phyloP scores from a whole-genome alignment of 2,329 filamentous ascomycete genomes.

The Leptographium lundbergii region DNA sequence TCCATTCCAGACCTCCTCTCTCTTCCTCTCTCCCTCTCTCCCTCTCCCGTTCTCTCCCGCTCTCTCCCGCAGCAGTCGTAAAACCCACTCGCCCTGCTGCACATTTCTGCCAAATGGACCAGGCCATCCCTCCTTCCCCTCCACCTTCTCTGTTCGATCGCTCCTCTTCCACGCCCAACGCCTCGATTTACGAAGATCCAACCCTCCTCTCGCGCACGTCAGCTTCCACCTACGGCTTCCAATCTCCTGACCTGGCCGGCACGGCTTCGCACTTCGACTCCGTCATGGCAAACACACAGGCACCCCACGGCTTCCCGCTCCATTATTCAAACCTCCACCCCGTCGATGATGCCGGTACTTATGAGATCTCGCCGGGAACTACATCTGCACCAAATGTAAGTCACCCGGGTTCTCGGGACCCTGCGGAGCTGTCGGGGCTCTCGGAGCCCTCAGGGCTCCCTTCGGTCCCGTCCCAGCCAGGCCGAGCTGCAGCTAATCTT shows the following conservation, averaged over 20 bases:
- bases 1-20: not conserved
- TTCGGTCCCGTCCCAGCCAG: not conserved
- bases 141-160: constrained; percentile 24
- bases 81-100: not conserved
- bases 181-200: constrained; percentile 30
- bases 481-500: not conserved
- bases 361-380: not conserved
- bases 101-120: constrained; percentile 20
- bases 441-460: not conserved
- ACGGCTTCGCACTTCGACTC: constrained; percentile 17
- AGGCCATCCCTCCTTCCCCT: constrained; percentile 30
- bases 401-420: not conserved
- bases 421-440: not conserved
- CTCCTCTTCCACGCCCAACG: constrained; percentile 22
- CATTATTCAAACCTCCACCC: constrained; percentile 6
- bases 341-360: constrained; percentile 1
- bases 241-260: constrained; percentile 22
- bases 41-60: not conserved
- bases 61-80: not conserved
- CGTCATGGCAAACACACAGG: constrained; percentile 18
- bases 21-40: not conserved
- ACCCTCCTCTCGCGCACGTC: constrained; percentile 16
- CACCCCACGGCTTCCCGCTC: constrained; percentile 9
- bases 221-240: constrained; percentile 23
- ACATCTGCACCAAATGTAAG: constrained; percentile 5